A percentile compares a stretch with the other conserved stretches of the same genome.
Evolutionary conservation across 2,329 filamentous ascomycete species (phyloP).

Genomic region (Gaeumannomyces tritici): DNA sequence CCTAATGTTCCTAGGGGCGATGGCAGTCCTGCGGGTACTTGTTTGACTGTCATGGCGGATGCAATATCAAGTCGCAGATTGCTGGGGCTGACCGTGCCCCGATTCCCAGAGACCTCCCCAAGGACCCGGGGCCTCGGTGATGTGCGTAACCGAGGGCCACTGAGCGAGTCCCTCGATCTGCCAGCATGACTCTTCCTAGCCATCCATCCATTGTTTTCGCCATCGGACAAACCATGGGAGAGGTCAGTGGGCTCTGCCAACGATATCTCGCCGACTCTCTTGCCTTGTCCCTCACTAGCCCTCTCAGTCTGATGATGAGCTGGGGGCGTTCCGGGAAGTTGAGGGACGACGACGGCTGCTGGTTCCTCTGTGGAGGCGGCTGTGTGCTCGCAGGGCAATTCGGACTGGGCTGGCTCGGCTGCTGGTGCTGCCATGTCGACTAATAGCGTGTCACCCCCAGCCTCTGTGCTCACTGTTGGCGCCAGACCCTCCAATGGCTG

Average conservation of each 20-base stretch:
- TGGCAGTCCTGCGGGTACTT: neutral
- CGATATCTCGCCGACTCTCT: neutral
- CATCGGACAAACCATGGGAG: constrained; percentile 24
- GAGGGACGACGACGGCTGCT: too few species aligned
- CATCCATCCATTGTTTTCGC: constrained; percentile 18
- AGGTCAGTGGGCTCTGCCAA: constrained; percentile 14
- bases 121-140: neutral
- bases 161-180: neutral
- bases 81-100: too few species aligned
- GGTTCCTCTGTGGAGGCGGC: too few species aligned
- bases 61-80: neutral
- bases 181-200: neutral
- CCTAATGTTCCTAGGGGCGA: neutral
- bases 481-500: neutral
- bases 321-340: neutral
- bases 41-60: neutral
- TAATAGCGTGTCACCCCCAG: too few species aligned
- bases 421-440: neutral
- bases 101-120: neutral
- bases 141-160: neutral
- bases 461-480: neutral
- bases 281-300: neutral
- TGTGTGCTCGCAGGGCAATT: too few species aligned
- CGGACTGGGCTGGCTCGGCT: neutral
- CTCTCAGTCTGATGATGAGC: neutral